phyloP scores from a whole-genome alignment of 441 rosid species.

The Erodium texanum region DNA sequence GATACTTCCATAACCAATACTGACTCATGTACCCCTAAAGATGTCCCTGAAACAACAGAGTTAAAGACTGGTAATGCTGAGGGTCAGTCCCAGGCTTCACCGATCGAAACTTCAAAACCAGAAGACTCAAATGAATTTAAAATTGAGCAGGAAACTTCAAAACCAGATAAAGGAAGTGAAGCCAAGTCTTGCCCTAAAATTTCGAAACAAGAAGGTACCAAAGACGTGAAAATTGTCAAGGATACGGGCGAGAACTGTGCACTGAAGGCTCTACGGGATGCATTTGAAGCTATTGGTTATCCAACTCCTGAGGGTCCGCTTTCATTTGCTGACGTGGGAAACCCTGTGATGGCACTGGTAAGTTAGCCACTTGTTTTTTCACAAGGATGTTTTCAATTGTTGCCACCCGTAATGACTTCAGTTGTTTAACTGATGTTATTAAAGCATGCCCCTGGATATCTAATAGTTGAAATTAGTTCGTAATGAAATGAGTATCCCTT shows the following conservation, averaged over 20 bases:
- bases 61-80: conserved; percentile 36
- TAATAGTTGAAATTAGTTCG: neutral
- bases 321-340: conserved; percentile 89
- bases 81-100: conserved; percentile 36
- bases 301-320: conserved; percentile 48
- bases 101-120: conserved; percentile 40
- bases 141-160: conserved; percentile 26
- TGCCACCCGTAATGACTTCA: neutral
- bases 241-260: conserved; percentile 48
- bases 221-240: conserved; percentile 30
- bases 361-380: conserved; percentile 20
- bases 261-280: conserved; percentile 67
- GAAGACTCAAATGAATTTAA: conserved; percentile 42
- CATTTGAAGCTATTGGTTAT: conserved; percentile 82
- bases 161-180: conserved; percentile 28
- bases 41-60: conserved; percentile 43
- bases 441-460: neutral
- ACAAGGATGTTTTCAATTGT: neutral
- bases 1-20: conserved; percentile 30
- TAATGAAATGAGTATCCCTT: neutral
- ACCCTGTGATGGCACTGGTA: conserved; percentile 97
- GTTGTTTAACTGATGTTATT: neutral
- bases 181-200: conserved; percentile 31
- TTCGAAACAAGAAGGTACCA: conserved; percentile 29
- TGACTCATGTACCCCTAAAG: conserved; percentile 36